phyloP scores from a whole-genome alignment of 176 grass and related monocot species.

The Areca catechu region DNA sequence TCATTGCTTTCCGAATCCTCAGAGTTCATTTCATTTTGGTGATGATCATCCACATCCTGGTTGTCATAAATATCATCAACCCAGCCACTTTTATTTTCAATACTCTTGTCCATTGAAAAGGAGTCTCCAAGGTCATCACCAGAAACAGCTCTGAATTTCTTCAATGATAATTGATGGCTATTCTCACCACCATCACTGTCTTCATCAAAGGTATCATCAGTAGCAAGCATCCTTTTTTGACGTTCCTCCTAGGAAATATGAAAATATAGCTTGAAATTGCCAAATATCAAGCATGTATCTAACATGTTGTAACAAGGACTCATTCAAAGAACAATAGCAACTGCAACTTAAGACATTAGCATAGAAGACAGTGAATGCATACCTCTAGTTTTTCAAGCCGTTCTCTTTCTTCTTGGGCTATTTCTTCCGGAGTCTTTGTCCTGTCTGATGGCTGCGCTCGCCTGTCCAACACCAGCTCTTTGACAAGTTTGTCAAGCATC shows the following conservation, averaged over 20 bases:
- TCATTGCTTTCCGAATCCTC: constrained; percentile 39
- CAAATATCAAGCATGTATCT: too few relatives aligned
- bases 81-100: constrained; percentile 48
- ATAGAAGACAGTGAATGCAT: background rate
- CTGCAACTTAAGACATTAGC: background rate
- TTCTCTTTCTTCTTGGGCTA: constrained; percentile 87
- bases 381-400: constrained; percentile 81
- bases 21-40: constrained; percentile 29
- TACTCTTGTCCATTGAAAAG: constrained; percentile 35
- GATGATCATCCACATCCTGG: constrained; percentile 40
- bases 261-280: too few relatives aligned
- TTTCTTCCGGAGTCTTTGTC: constrained; percentile 91
- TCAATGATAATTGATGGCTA: constrained; percentile 13
- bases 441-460: constrained; percentile 73
- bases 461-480: constrained; percentile 77
- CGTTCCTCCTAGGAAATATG: constrained; percentile 52
- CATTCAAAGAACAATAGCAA: background rate
- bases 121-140: constrained; percentile 95
- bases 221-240: constrained; percentile 68
- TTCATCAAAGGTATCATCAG: constrained; percentile 56
- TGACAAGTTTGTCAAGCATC: constrained; percentile 86
- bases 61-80: constrained; percentile 57
- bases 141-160: constrained; percentile 58
- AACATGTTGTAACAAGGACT: too few relatives aligned
- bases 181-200: constrained; percentile 28